Evolutionary conservation across 352 stramenopile genomes (phyloP).

Genomic region (Pythium biforme): DNA sequence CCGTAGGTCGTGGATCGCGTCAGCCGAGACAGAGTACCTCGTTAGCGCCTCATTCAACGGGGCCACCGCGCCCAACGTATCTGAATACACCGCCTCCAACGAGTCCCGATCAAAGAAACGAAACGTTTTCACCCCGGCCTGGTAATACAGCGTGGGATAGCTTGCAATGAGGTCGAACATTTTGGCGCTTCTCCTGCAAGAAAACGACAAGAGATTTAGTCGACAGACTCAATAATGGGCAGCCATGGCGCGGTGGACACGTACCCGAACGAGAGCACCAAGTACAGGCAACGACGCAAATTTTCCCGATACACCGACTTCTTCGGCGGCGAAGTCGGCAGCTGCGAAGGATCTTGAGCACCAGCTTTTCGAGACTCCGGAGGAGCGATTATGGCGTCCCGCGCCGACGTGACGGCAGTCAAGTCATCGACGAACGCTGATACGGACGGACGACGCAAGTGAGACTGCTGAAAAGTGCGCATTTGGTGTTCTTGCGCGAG

Average conservation of each 20-base stretch:
- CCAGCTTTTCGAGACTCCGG: neutral
- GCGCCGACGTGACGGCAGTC: constrained; percentile 14
- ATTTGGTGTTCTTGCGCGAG: constrained; percentile 43
- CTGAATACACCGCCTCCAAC: constrained; percentile 36
- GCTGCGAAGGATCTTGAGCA: neutral
- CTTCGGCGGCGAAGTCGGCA: constrained; percentile 1
- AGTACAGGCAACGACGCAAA: constrained; percentile 48
- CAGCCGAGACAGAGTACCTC: constrained; percentile 7
- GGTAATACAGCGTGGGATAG: constrained; percentile 48
- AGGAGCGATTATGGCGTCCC: constrained; percentile 9
- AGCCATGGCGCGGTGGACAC: too few relatives aligned
- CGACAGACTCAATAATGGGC: too few relatives aligned
- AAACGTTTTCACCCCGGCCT: constrained; percentile 46
- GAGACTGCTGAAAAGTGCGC: constrained; percentile 20
- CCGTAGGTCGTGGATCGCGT: constrained; percentile 16
- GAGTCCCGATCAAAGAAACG: constrained; percentile 35
- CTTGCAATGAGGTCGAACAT: constrained; percentile 39
- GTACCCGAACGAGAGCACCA: constrained; percentile 57
- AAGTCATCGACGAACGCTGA: constrained; percentile 27
- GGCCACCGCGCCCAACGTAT: constrained; percentile 12
- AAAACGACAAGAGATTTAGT: too few relatives aligned
- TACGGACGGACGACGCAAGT: constrained; percentile 16
- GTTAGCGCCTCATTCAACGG: constrained; percentile 14
- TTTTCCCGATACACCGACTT: constrained; percentile 51
- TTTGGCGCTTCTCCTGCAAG: constrained; percentile 28